Conservation (phyloP, 148 eudicot species). For the Silene latifolia region DNA sequence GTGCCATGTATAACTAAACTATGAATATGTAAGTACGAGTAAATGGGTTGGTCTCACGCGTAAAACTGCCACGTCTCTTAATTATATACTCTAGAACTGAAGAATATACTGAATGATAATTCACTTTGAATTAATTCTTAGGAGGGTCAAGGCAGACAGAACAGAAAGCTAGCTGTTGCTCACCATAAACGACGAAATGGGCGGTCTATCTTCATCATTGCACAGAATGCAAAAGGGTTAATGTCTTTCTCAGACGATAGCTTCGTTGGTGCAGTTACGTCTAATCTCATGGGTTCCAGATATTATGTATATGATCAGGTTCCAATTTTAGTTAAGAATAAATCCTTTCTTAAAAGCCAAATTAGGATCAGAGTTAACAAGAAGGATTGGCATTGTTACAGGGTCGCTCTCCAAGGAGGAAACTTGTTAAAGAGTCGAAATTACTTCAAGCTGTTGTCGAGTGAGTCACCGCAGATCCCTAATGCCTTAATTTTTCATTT, state of each 20-base stretch:
- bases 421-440: conserved; percentile 37
- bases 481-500: neutral
- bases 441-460: conserved; percentile 57
- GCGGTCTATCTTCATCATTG: conserved; percentile 62
- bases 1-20: too few species aligned
- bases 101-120: too few species aligned
- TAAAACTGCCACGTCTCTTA: too few species aligned
- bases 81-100: too few species aligned
- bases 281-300: conserved; percentile 82
- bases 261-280: conserved; percentile 58
- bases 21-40: too few species aligned
- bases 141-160: conserved; percentile 93
- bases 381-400: conserved; percentile 21
- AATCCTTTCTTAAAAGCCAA: neutral
- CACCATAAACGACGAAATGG: conserved; percentile 67
- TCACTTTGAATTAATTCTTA: conserved; percentile 12
- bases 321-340: neutral
- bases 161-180: conserved; percentile 87
- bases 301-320: conserved; percentile 85
- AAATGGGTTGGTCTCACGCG: too few species aligned
- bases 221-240: conserved; percentile 62
- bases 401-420: conserved; percentile 34
- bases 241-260: conserved; percentile 52
- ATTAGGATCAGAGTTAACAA: neutral
- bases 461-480: conserved; percentile 38